Base-by-base conservation (phyloP, 495 filamentous ascomycete genomes). In the Xylaria scruposa region DNA sequence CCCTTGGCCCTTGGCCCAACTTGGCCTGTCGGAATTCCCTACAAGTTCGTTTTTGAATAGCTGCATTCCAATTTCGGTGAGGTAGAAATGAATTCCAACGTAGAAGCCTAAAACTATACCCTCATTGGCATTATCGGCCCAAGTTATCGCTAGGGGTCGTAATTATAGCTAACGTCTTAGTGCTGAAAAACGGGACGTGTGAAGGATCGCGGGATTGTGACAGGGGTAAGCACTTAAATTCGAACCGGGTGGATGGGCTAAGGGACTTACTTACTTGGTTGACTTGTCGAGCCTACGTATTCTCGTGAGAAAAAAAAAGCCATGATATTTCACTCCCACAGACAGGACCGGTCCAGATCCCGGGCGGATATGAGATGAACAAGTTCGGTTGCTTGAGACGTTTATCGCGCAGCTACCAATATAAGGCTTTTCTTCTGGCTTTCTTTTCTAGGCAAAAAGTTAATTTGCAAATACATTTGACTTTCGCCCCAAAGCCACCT, bases 161-260 rank as follows among this genome's bases (percentile, higher is more conserved):
- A 54, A 54, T 54, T 54, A 54, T 54, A 54, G 51, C 51, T 26
- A 26, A 26, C 24, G 24, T 38, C 8, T 24, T 54, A 54, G 51
- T 26, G 51, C 12, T 51, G 21, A 24, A 12, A 51, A 49, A 26
- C 21, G 51, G 51, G 51, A 54, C 24, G 4, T 54, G 3, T 54
- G 51, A 54, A 26, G 51, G 51, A 54, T 54, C 51, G 51, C 51
- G 51, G 51, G 51, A 54, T 54, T 29, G 51, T 42, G 51, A 26
- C 51, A 54, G 51, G 51, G 51, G 15, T 54, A 24, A 29, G 51
- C 51, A 54, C 21, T 26, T 54, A 51, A 44, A 21, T 51, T 10
- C 47, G 47, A 24, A 9, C 47, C 47, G n/a, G 47, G 21, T n/a
- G 47, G 47, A 51, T n/a, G 47, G 47, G 47, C 47, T 24, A 51